These are phyloP conservation scores for Grosmannia clavigera DNA, from an alignment of 2,329 filamentous ascomycete genomes.

Conservation along the genomic window DNA sequence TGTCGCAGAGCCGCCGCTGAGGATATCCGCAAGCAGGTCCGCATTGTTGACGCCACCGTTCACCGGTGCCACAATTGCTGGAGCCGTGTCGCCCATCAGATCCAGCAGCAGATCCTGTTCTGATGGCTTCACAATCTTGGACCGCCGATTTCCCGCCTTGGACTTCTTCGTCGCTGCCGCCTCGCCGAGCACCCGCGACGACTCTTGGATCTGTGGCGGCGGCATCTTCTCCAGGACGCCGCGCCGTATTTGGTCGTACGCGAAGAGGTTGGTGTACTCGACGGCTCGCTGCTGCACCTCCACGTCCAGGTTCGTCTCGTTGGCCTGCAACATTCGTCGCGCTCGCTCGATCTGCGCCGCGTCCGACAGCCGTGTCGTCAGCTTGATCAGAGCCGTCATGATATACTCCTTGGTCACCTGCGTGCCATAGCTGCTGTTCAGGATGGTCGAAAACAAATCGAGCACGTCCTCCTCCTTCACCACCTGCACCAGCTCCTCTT, in stretches of 20 bases:
- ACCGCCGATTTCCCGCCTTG: constrained; percentile 59
- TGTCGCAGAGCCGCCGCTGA: constrained; percentile 44
- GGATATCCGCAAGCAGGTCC: constrained; percentile 82
- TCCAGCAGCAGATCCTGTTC: constrained; percentile 88
- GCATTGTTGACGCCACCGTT: constrained; percentile 59
- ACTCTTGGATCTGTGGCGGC: constrained; percentile 89
- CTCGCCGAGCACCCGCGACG: constrained; percentile 80
- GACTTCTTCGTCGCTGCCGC: constrained; percentile 48
- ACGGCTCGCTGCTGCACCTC: constrained; percentile 94
- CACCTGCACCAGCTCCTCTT: constrained; percentile 70
- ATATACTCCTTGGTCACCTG: constrained; percentile 94
- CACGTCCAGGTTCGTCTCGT: constrained; percentile 81
- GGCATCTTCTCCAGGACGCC: constrained; percentile 98
- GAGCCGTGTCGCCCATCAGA: constrained; percentile 68
- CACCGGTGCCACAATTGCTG: constrained; percentile 40
- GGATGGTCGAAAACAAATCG: constrained; percentile 81
- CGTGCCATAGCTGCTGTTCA: constrained; percentile 88
- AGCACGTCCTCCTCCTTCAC: constrained; percentile 84
- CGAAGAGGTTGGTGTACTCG: constrained; percentile 92
- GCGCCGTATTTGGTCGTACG: constrained; percentile 71
- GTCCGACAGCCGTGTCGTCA: constrained; percentile 78
- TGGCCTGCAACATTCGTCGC: constrained; percentile 60
- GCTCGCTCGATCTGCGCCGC: constrained; percentile 77
- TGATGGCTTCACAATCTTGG: constrained; percentile 67
- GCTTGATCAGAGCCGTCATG: constrained; percentile 84